Conservation (phyloP, 495 filamentous ascomycete species). For the Aspergillus biplanus region DNA sequence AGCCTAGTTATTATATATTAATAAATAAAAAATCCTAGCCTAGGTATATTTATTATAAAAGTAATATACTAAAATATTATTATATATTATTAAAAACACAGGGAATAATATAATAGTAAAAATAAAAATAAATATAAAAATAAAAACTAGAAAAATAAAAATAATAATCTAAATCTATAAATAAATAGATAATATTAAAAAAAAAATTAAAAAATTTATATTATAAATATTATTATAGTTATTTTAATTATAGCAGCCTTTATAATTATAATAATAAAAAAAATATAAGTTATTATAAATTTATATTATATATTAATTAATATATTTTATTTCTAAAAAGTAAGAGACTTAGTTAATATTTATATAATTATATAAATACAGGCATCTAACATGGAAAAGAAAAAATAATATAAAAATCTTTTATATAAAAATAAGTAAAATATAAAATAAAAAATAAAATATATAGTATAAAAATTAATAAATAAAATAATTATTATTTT, state of each 20-base stretch:
- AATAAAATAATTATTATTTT: neutral
- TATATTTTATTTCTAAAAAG: neutral
- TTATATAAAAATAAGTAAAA: neutral
- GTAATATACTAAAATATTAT: too few species aligned
- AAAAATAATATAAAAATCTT: neutral
- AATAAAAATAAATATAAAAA: too few species aligned
- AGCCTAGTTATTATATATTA: too few species aligned
- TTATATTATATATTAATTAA: neutral
- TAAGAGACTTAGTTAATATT: neutral
- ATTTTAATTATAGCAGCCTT: too few species aligned
- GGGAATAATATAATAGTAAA: too few species aligned
- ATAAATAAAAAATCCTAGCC: too few species aligned
- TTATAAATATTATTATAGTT: neutral
- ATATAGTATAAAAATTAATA: neutral
- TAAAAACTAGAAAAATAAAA: too few species aligned
- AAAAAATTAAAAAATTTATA: constrained; percentile 7
- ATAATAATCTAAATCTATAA: too few species aligned
- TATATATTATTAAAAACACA: too few species aligned
- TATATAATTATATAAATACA: neutral
- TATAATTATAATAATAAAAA: neutral
- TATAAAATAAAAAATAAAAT: neutral
- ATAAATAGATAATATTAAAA: constrained; percentile 1
- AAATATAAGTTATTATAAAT: neutral
- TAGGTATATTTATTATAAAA: too few species aligned
- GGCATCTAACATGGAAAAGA: neutral